Evolutionary conservation across 371 early-diverging fungal genomes (phyloP), one percentile per base, ranked within the genome.

Genomic region (Nematocida ausubeli): DNA sequence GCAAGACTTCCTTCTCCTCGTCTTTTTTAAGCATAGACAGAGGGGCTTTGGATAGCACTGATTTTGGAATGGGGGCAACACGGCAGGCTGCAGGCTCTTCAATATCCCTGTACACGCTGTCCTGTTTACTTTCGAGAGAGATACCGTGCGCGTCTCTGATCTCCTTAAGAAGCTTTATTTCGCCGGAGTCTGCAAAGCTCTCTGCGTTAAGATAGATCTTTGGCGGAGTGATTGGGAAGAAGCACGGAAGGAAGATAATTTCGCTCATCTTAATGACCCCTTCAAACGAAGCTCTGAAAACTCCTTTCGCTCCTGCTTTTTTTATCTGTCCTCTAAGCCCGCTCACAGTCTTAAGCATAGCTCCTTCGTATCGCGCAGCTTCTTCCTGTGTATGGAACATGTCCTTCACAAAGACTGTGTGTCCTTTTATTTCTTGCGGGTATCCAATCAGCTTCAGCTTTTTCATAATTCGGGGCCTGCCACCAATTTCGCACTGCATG

Each of bases 341-440:
- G 81, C 92, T 91, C 19, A 95, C 96, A 0, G 95, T 95, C 47
- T 94, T 90, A 65, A 99, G 89, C 54, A 88, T 89, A 2, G 95
- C 98, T 35, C 95, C 94, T 85, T 94, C 92, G 84, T 98, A 96
- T 86, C 93, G 93, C 80, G 92, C 92, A n/a, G 96, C 98, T 85
- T 99, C 99, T 22, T 95, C 87, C 19, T 91, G 87, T 26, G 92
- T 90, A n/a, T 90, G 93, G 87, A 99, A 99, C 99, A 99, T 99
- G 83, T 94, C 92, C 85, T 91, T 93, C 80, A 99, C 89, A 82
- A 95, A 94, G n/a, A 95, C 98, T 12, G 95, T 95, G 87, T 98
- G 95, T 81, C 92, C 93, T 88, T 90, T 91, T 52, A 97, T 90
- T 86, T 95, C 93, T 84, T 88, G 89, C 92, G 85, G 96, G 58